Evolutionary conservation across 345 rosid species (phyloP).

Genomic region (Abelmoschus esculentus): DNA sequence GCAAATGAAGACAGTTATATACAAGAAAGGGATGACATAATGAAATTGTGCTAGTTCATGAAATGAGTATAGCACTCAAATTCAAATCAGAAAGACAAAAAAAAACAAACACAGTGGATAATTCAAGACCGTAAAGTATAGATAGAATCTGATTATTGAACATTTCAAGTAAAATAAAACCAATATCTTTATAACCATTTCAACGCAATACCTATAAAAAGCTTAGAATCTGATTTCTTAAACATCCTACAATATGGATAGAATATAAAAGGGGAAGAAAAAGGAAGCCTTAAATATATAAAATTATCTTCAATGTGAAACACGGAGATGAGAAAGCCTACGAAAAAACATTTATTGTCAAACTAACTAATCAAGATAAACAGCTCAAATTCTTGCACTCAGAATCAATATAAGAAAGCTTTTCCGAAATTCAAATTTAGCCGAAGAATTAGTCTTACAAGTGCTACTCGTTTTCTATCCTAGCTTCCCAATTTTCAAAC

Average conservation of each 20-base stretch:
- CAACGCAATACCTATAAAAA: not conserved
- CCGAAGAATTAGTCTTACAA: not conserved
- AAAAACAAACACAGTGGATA: not conserved
- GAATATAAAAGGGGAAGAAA: not conserved
- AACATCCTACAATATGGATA: not conserved
- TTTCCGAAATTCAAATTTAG: not conserved
- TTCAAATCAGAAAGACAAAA: not conserved
- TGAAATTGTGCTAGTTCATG: not conserved
- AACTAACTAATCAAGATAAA: not conserved
- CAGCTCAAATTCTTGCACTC: not conserved
- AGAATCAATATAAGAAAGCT: not conserved
- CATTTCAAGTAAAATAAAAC: not conserved
- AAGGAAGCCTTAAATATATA: not conserved
- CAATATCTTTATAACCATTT: not conserved
- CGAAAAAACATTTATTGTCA: not conserved
- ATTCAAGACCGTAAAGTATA: not conserved
- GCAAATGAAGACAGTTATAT: constrained; percentile 22
- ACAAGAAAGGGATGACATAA: constrained; percentile 8
- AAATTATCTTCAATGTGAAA: not conserved
- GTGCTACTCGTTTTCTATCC: not conserved
- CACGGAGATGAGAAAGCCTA: not conserved
- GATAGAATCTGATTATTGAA: not conserved
- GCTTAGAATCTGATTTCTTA: not conserved
- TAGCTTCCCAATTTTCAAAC: not conserved
- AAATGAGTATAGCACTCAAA: not conserved